A percentile compares a stretch with the other conserved stretches of the same genome.
Conservation (phyloP, 2,329 filamentous ascomycete genomes). For the Huntiella decipiens region DNA sequence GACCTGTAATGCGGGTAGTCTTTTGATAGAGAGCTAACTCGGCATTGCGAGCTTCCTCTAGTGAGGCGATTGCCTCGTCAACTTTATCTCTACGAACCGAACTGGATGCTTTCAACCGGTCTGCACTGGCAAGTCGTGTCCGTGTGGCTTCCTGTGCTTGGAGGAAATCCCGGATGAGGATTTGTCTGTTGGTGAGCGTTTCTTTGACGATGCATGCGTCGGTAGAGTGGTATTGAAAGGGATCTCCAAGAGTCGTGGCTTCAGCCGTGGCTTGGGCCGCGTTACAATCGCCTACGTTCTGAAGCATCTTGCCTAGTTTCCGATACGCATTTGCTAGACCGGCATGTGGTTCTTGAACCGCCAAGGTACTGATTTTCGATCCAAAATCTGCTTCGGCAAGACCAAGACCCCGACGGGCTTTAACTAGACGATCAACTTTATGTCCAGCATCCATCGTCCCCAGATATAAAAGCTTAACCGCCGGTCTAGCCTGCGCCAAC, state of each 20-base stretch:
- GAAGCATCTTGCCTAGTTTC: conserved; percentile 84
- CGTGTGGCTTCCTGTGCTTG: conserved; percentile 76
- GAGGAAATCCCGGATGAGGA: conserved; percentile 78
- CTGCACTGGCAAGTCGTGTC: conserved; percentile 66
- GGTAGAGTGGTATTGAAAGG: conserved; percentile 82
- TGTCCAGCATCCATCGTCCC: conserved; percentile 94
- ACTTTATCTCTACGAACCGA: conserved; percentile 89
- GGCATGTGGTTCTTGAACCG: conserved; percentile 74
- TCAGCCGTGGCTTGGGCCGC: conserved; percentile 92
- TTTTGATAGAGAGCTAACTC: conserved; percentile 71
- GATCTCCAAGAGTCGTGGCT: conserved; percentile 83
- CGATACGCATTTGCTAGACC: conserved; percentile 81
- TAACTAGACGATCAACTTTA: conserved; percentile 88
- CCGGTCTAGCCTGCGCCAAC: conserved; percentile 68
- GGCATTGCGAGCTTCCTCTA: conserved; percentile 70
- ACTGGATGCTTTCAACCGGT: conserved; percentile 70
- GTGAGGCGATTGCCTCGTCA: conserved; percentile 80
- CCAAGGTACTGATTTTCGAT: conserved; percentile 70
- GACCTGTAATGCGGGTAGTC: conserved; percentile 73
- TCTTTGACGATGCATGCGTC: conserved; percentile 98
- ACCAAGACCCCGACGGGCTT: conserved; percentile 72
- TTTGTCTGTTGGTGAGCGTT: conserved; percentile 91
- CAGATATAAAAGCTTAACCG: conserved; percentile 90
- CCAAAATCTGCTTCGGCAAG: conserved; percentile 87
- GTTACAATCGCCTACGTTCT: conserved; percentile 86